A percentile compares a stretch with the other conserved stretches of the same genome.
Evolutionary conservation across 106 monocot species (phyloP).

Genomic region (Amphibolis antarctica): DNA sequence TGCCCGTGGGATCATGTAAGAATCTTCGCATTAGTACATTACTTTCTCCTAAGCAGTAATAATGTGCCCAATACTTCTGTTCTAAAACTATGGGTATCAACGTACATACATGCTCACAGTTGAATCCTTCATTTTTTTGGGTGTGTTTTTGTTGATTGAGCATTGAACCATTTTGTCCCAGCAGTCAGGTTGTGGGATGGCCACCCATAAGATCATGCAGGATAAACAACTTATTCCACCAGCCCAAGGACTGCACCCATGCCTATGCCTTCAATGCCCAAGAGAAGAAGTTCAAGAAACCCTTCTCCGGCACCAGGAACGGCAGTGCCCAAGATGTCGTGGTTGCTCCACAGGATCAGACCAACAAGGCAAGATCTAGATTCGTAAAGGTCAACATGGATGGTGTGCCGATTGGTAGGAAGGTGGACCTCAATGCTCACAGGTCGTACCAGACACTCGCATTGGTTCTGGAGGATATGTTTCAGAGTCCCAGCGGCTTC

Average conservation of each 20-base stretch:
- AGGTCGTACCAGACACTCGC: slow-evolving; percentile 53
- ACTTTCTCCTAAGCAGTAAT: too few species aligned
- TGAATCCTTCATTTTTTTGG: too few species aligned
- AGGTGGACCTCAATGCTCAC: slow-evolving; percentile 64
- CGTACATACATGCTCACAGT: too few species aligned
- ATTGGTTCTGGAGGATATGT: slow-evolving; percentile 62
- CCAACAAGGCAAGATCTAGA: slow-evolving; percentile 7
- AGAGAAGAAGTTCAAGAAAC: background rate
- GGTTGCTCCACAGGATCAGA: slow-evolving; percentile 13
- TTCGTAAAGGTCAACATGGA: slow-evolving; percentile 95
- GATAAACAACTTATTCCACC: slow-evolving; percentile 65
- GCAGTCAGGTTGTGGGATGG: slow-evolving; percentile 82
- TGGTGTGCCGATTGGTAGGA: slow-evolving; percentile 85
- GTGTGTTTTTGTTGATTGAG: too few species aligned
- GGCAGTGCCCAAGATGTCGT: background rate
- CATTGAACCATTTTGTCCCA: background rate
- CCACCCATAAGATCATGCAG: slow-evolving; percentile 74
- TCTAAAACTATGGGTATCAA: too few species aligned
- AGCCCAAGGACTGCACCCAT: slow-evolving; percentile 24
- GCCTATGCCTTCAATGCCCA: background rate
- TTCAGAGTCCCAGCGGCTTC: slow-evolving; percentile 27
- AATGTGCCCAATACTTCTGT: too few species aligned
- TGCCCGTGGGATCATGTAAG: too few species aligned
- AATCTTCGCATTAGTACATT: too few species aligned
- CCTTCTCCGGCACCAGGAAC: background rate